These are phyloP conservation scores for Pistacia vera DNA, from an alignment of 345 rosid genomes.

Conservation along the genomic window DNA sequence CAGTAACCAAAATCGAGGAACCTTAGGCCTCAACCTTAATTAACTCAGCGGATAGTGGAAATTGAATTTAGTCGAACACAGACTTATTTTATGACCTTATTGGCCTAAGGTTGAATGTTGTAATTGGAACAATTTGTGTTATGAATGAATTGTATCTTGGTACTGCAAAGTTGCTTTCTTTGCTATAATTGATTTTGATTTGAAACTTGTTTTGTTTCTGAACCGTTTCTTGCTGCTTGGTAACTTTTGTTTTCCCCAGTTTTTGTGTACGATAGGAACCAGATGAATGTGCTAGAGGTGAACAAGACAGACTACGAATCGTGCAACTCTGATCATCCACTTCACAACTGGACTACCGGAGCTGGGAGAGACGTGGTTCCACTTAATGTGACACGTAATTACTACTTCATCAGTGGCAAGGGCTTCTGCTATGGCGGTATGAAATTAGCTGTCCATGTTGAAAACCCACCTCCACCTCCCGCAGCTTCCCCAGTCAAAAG, in stretches of 20 bases:
- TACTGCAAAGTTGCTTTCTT: background rate
- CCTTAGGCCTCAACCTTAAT: background rate
- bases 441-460: conserved; percentile 66
- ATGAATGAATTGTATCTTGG: no score
- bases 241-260: conserved; percentile 34
- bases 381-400: conserved; percentile 70
- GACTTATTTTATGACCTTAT: background rate
- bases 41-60: background rate
- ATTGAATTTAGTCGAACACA: background rate
- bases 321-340: conserved; percentile 71
- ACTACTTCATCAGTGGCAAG: conserved; percentile 80
- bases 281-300: conserved; percentile 83
- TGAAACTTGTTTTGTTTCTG: background rate
- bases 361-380: conserved; percentile 94
- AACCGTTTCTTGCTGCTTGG: conserved; percentile 8
- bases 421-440: conserved; percentile 91
- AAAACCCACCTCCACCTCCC: conserved; percentile 80
- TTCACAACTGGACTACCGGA: conserved; percentile 82
- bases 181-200: background rate
- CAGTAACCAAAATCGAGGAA: no score
- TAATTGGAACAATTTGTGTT: no score
- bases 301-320: conserved; percentile 70
- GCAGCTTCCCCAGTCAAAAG: conserved; percentile 41
- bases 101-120: background rate
- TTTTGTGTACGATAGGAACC: conserved; percentile 93